Percentiles rank a stretch among this genome's conserved stretches.
phyloP scores from a whole-genome alignment of 306 rosid genomes.

The Castanea crenata region DNA sequence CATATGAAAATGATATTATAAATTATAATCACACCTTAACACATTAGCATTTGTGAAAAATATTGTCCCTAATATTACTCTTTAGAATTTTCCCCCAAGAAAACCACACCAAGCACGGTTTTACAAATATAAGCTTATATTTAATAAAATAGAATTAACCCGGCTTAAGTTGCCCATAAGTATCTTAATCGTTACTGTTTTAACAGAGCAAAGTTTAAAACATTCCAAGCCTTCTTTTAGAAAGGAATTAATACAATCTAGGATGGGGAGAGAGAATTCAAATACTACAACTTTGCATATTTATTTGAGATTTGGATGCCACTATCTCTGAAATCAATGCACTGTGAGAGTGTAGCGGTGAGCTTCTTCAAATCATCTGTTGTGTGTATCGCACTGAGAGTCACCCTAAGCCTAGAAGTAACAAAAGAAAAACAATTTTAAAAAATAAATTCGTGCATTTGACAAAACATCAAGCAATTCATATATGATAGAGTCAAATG shows the following conservation, averaged over 20 bases:
- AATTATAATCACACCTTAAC: too few species aligned
- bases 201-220: not conserved
- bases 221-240: not conserved
- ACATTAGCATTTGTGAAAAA: not conserved
- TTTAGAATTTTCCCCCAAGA: too few species aligned
- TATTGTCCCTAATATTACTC: too few species aligned
- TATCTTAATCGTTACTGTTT: not conserved
- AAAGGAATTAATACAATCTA: not conserved
- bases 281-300: constrained; percentile 56
- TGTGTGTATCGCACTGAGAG: constrained; percentile 76
- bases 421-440: not conserved
- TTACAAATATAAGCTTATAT: not conserved
- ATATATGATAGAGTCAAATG: too few species aligned
- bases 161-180: not conserved
- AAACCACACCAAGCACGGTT: too few species aligned
- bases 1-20: too few species aligned
- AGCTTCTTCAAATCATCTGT: constrained; percentile 65
- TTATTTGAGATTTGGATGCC: constrained; percentile 36
- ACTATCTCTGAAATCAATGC: constrained; percentile 60
- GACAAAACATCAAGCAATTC: not conserved
- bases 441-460: not conserved
- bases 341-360: constrained; percentile 57
- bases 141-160: not conserved
- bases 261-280: not conserved
- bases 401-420: constrained; percentile 66